Evolutionary conservation across 1,284 basidiomycete genomes (phyloP).

Genomic region (Moesziomyces globuligerus): DNA sequence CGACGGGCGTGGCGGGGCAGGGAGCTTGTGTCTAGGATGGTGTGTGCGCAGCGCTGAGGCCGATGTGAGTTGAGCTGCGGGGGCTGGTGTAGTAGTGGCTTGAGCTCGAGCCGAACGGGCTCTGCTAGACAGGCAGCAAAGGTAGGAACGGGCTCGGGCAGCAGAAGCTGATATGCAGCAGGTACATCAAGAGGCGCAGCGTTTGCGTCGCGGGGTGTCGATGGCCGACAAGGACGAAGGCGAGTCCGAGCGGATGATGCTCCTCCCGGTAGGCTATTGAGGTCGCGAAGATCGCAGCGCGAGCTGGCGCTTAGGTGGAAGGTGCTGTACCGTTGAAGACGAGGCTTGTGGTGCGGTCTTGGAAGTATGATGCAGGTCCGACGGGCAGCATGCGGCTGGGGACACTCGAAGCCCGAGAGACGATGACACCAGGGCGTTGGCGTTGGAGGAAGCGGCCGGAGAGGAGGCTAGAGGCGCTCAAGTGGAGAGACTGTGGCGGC

Average conservation of each 20-base stretch:
- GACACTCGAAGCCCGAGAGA: constrained; percentile 1
- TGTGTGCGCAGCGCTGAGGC: neutral
- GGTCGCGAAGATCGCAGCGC: too few relatives aligned
- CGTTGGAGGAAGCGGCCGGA: neutral
- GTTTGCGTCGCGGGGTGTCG: constrained; percentile 10
- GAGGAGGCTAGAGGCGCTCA: neutral
- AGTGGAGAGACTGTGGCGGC: neutral
- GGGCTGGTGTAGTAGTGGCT: constrained; percentile 6
- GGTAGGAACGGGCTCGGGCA: constrained; percentile 25
- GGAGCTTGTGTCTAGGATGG: too few relatives aligned
- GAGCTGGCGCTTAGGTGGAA: neutral
- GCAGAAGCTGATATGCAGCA: constrained; percentile 22
- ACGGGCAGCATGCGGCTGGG: constrained; percentile 8
- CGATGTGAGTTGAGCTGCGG: constrained; percentile 8
- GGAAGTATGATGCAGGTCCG: constrained; percentile 19
- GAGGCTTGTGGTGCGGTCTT: constrained; percentile 1
- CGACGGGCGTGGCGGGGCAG: constrained; percentile 6
- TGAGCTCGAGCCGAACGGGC: too few relatives aligned
- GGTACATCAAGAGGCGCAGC: constrained; percentile 19
- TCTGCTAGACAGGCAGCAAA: constrained; percentile 6
- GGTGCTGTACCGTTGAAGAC: constrained; percentile 16
- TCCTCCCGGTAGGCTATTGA: too few relatives aligned
- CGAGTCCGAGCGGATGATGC: neutral
- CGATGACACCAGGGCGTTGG: neutral
- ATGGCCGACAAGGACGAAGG: constrained; percentile 5